Evolutionary conservation across 306 rosid species (phyloP).

Genomic region (Citrullus mucosospermus): DNA sequence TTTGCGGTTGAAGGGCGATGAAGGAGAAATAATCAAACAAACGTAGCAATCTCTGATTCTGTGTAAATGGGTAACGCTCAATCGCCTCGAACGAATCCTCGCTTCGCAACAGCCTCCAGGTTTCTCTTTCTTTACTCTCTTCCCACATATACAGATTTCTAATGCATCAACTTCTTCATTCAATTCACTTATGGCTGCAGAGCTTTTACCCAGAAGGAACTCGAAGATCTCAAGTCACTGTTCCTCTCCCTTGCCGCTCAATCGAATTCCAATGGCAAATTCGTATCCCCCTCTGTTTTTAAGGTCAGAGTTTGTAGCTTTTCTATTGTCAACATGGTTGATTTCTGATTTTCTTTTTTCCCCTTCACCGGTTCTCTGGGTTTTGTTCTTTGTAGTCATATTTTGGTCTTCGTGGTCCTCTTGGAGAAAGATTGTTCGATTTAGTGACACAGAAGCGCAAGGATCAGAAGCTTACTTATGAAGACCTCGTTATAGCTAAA

Average conservation of each 20-base stretch:
- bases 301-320: slow-evolving; percentile 27
- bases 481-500: slow-evolving; percentile 79
- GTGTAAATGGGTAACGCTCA: slow-evolving; percentile 37
- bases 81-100: slow-evolving; percentile 30
- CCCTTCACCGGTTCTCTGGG: not conserved
- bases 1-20: too few species aligned
- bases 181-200: slow-evolving; percentile 21
- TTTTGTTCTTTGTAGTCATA: slow-evolving; percentile 20
- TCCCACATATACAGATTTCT: not conserved
- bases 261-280: slow-evolving; percentile 38
- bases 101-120: slow-evolving; percentile 63
- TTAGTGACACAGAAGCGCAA: slow-evolving; percentile 60
- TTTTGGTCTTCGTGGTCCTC: slow-evolving; percentile 49
- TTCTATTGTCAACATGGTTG: not conserved
- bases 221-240: slow-evolving; percentile 45
- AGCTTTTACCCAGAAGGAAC: slow-evolving; percentile 57
- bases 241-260: slow-evolving; percentile 44
- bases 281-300: slow-evolving; percentile 49
- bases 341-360: not conserved
- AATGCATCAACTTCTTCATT: not conserved
- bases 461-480: slow-evolving; percentile 62
- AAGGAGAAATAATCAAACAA: not conserved
- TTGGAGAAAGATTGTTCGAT: slow-evolving; percentile 68
- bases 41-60: not conserved
- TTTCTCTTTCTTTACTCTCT: slow-evolving; percentile 6